Evolutionary conservation across 2,329 filamentous ascomycete genomes (phyloP).

Genomic region (Colletotrichum sp.): DNA sequence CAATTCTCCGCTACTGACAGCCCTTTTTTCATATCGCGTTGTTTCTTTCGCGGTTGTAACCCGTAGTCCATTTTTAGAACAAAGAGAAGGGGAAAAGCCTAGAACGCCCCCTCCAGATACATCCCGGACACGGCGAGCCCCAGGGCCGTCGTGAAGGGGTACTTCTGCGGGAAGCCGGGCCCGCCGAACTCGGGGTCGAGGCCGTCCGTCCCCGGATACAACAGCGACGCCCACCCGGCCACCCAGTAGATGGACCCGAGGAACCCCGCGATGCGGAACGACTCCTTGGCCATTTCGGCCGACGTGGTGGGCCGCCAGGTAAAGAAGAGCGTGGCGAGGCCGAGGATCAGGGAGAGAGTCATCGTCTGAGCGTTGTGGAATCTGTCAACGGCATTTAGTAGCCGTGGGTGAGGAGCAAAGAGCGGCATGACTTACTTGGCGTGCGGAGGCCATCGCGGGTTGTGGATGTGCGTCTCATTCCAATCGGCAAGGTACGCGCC

Average conservation of each 20-base stretch:
- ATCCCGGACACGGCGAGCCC: conserved; percentile 5
- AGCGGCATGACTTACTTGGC: conserved; percentile 37
- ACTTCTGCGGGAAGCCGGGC: conserved; percentile 44
- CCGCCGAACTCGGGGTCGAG: conserved; percentile 49
- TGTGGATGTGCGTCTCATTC: conserved; percentile 46
- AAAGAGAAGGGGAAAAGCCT: background rate
- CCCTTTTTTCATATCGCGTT: background rate
- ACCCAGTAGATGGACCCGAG: conserved; percentile 47
- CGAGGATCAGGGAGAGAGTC: conserved; percentile 41
- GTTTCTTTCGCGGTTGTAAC: background rate
- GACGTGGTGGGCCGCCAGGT: conserved; percentile 35
- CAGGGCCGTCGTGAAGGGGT: conserved; percentile 7
- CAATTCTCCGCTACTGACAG: background rate
- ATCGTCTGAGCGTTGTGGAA: conserved; percentile 51
- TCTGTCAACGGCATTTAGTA: conserved; percentile 20
- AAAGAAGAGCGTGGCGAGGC: conserved; percentile 43
- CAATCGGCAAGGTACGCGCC: conserved; percentile 44
- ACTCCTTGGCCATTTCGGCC: conserved; percentile 31
- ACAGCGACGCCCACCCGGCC: conserved; percentile 38
- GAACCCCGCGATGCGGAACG: conserved; percentile 36
- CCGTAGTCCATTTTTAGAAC: background rate
- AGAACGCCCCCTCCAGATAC: conserved; percentile 12
- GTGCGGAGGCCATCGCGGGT: conserved; percentile 50
- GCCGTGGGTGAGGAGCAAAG: too few relatives aligned
- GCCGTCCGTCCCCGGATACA: conserved; percentile 43